Percentiles rank a stretch among this genome's conserved stretches.
Evolutionary conservation across 306 rosid genomes (phyloP).

Genomic region (Quercus dentata): DNA sequence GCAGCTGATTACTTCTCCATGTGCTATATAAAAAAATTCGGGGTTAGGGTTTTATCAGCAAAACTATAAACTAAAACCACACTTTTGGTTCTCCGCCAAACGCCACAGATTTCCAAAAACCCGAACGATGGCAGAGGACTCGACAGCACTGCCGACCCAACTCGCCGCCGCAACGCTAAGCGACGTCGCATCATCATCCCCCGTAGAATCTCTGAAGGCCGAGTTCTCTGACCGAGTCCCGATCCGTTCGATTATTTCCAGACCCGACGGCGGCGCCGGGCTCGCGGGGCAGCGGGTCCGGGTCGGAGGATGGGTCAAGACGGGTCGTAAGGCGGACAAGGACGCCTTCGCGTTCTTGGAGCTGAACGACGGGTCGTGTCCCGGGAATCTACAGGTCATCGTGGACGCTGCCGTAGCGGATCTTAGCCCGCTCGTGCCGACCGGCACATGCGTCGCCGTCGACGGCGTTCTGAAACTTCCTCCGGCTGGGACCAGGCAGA

Average conservation of each 20-base stretch:
- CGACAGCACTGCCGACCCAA: slow-evolving; percentile 45
- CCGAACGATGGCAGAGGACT: slow-evolving; percentile 35
- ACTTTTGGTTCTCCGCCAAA: background rate
- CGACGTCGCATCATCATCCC: background rate
- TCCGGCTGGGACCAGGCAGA: slow-evolving; percentile 78
- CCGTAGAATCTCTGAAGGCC: slow-evolving; percentile 23
- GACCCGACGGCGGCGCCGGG: slow-evolving; percentile 74
- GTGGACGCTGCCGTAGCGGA: slow-evolving; percentile 71
- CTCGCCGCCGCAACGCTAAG: slow-evolving; percentile 39
- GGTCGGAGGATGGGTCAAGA: slow-evolving; percentile 93
- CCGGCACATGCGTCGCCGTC: slow-evolving; percentile 76
- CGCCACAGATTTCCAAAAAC: background rate
- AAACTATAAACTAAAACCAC: background rate
- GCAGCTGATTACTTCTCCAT: background rate
- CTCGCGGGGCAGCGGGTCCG: slow-evolving; percentile 59
- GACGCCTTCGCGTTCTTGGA: slow-evolving; percentile 90
- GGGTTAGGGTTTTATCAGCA: background rate
- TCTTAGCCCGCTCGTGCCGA: slow-evolving; percentile 70
- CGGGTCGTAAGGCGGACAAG: slow-evolving; percentile 92
- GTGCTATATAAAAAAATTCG: background rate
- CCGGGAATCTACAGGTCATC: slow-evolving; percentile 81
- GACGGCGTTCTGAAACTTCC: slow-evolving; percentile 80
- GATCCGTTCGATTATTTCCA: slow-evolving; percentile 57
- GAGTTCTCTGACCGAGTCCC: slow-evolving; percentile 83
- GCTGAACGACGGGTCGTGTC: slow-evolving; percentile 80